Evolutionary conservation across 768 basidiomycete genomes (phyloP).

Genomic region (Vishniacozyma victoriae): DNA sequence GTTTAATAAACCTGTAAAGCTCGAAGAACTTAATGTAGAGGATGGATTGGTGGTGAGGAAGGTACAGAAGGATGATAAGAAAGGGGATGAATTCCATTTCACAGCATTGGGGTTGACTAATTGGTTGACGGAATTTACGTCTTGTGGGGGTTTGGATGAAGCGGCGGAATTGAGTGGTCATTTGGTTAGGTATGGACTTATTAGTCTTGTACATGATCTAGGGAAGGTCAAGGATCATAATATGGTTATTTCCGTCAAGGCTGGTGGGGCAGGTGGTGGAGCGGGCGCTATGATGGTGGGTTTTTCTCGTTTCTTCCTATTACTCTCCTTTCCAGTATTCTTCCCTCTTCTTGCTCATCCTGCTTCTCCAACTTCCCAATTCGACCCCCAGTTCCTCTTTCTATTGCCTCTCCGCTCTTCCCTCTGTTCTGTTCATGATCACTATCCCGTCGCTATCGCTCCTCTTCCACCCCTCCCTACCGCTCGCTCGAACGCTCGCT

Average conservation of each 20-base stretch:
- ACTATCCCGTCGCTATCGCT: too few relatives aligned
- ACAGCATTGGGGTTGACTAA: conserved; percentile 80
- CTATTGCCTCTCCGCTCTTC: too few relatives aligned
- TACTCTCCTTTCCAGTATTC: too few relatives aligned
- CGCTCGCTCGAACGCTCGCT: too few relatives aligned
- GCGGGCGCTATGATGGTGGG: conserved; percentile 33
- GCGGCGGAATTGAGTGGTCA: conserved; percentile 97
- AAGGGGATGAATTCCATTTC: conserved; percentile 59
- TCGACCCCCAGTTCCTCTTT: too few relatives aligned
- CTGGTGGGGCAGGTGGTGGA: conserved; percentile 35
- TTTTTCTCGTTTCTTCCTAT: neutral
- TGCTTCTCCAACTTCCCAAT: too few relatives aligned
- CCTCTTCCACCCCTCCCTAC: too few relatives aligned
- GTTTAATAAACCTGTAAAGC: conserved; percentile 15
- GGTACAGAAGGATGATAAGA: conserved; percentile 50
- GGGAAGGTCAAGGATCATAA: conserved; percentile 38
- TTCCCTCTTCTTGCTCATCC: too few relatives aligned
- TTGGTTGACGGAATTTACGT: conserved; percentile 97
- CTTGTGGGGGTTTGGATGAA: conserved; percentile 90
- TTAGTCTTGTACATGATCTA: conserved; percentile 60
- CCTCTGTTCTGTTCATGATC: too few relatives aligned
- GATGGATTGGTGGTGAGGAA: conserved; percentile 39
- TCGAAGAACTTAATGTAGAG: neutral
- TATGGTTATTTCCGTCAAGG: conserved; percentile 34
- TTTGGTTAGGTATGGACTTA: conserved; percentile 89